Evolutionary conservation across 768 basidiomycete genomes (phyloP).

Genomic region (Termitomyces sp.): DNA sequence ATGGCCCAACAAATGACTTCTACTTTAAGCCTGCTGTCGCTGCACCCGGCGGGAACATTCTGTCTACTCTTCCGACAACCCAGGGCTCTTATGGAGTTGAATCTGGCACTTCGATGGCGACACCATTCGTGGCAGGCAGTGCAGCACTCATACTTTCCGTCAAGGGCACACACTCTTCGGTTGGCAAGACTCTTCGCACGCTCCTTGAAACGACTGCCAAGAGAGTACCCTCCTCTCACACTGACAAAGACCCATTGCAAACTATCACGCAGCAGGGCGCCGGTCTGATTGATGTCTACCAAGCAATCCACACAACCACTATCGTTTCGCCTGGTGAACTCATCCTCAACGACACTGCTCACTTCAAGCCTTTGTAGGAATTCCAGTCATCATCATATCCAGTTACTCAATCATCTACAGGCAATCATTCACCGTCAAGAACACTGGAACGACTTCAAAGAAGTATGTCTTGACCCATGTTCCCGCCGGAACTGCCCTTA

Average conservation of each 20-base stretch:
- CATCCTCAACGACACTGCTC: conserved; percentile 61
- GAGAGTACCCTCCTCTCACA: conserved; percentile 37
- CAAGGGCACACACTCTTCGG: conserved; percentile 30
- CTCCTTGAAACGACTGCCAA: conserved; percentile 49
- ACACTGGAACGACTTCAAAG: conserved; percentile 35
- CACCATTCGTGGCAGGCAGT: conserved; percentile 43
- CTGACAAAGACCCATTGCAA: conserved; percentile 47
- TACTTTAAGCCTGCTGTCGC: conserved; percentile 53
- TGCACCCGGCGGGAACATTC: conserved; percentile 50
- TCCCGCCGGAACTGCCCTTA: conserved; percentile 54
- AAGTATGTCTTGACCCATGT: conserved; percentile 48
- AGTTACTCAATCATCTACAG: conserved; percentile 9
- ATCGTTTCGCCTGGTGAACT: conserved; percentile 54
- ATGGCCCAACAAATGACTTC: conserved; percentile 60
- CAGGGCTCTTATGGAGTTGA: conserved; percentile 35
- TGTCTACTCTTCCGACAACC: conserved; percentile 41
- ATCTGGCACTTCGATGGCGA: conserved; percentile 45
- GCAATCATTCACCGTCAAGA: conserved; percentile 53
- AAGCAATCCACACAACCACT: conserved; percentile 51
- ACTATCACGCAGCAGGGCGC: conserved; percentile 53
- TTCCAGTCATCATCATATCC: no score
- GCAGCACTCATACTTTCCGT: conserved; percentile 40
- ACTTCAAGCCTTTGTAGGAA: conserved; percentile 42
- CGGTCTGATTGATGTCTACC: conserved; percentile 54
- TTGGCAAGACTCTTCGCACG: conserved; percentile 27